Evolutionary conservation across 768 basidiomycete genomes (phyloP), one percentile per base, ranked within the genome.

Genomic region (Suillus bovinus): DNA sequence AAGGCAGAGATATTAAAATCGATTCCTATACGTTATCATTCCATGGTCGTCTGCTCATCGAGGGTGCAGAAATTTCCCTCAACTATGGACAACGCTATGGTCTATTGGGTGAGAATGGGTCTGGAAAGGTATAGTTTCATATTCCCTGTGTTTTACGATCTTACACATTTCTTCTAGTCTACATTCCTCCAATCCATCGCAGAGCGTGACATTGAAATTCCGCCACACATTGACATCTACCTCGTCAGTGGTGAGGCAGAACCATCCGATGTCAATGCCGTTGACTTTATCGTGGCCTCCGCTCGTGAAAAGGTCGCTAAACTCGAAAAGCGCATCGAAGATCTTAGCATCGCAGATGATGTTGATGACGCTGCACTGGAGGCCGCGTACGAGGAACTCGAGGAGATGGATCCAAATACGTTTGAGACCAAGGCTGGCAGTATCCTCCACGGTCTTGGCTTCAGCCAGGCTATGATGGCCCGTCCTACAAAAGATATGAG

Each of bases 401-500:
- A 99, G 77, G 96, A 97, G 76, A 80, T 99, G 77, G 96, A 99
- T 78, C 96, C 97, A 2, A 84, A 77, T 64, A 97, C 95, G 6
- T 99, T 99, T 73, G 97, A 99, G 76, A 84, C 89, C 41, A 99
- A 99, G 78, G 96, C 97, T 1, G 91, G 90, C 58, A 91, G 91
- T 67, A 96, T 99, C 68, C 84, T 99, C n/a, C 92, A 96, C 70
- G 97, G 96, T 86, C 86, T 99, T 42, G 96, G 96, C 17, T 99
- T 99, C 80, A 81, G 83, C 54, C 85, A 84, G 69, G 73, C 80
- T 59, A 99, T 99, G 96, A 97, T 99, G 96, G 84, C 85, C 76
- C 92, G 90, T 76, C 91, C 95, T 4, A 99, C 96, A 34, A 96
- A 94, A 79, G 96, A 99, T 74, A 99, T 99, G 96, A 90, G 87